phyloP scores from a whole-genome alignment of 352 stramenopile genomes.

The Phytophthora foliorum region DNA sequence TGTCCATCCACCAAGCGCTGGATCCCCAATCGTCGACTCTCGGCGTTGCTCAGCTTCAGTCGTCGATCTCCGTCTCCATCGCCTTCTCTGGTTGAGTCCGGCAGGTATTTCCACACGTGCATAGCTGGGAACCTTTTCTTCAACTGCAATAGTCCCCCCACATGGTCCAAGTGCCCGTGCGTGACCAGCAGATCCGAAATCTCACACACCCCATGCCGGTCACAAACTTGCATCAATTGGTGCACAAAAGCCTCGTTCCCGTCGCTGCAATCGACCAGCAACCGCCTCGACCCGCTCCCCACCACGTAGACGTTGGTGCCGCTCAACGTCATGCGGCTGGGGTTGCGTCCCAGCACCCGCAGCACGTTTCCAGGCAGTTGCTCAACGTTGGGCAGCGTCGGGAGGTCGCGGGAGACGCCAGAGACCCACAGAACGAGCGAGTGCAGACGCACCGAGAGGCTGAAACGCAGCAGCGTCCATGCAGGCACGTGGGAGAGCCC shows the following conservation, averaged over 20 bases:
- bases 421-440: conserved; percentile 52
- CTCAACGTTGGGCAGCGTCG: conserved; percentile 50
- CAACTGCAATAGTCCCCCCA: conserved; percentile 81
- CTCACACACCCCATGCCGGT: conserved; percentile 46
- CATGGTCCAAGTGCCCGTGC: conserved; percentile 91
- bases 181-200: conserved; percentile 90
- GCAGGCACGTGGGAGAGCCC: conserved; percentile 41
- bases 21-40: conserved; percentile 61
- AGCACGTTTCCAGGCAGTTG: conserved; percentile 62
- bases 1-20: conserved; percentile 46
- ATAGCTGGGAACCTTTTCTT: conserved; percentile 62
- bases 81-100: conserved; percentile 17
- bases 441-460: conserved; percentile 52
- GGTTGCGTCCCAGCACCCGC: conserved; percentile 86
- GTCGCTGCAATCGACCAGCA: conserved; percentile 87
- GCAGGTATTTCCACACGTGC: conserved; percentile 80
- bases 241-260: conserved; percentile 67
- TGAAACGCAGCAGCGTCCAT: conserved; percentile 52
- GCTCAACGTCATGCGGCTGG: conserved; percentile 88
- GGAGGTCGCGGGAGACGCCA: conserved; percentile 52
- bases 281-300: conserved; percentile 60
- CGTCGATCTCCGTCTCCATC: conserved; percentile 44
- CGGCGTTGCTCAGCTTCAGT: conserved; percentile 57
- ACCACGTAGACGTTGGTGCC: conserved; percentile 94
- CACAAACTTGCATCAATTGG: conserved; percentile 55